Evolutionary conservation across 2,329 filamentous ascomycete species (phyloP).

Genomic region (Calonectria multiphialidica): DNA sequence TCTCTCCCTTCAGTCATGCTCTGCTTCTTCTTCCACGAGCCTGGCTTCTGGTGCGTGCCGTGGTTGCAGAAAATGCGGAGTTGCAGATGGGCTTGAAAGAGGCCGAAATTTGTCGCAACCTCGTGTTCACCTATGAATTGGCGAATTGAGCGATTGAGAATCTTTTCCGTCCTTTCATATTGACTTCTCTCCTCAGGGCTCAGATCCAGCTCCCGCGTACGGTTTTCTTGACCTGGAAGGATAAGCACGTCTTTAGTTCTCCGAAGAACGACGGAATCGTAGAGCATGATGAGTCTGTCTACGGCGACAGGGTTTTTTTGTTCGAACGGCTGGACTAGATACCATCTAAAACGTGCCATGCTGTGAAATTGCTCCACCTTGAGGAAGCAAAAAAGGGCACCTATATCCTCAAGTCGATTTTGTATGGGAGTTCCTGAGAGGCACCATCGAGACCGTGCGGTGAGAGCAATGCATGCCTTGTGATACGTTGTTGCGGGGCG

Average conservation of each 20-base stretch:
- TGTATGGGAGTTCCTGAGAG: constrained; percentile 67
- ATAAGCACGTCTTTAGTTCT: constrained; percentile 55
- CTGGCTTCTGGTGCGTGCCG: constrained; percentile 59
- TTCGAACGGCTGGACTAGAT: constrained; percentile 56
- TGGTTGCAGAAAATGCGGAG: constrained; percentile 63
- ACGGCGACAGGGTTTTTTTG: constrained; percentile 38
- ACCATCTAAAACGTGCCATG: constrained; percentile 54
- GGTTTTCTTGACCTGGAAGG: constrained; percentile 44
- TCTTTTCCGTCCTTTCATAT: constrained; percentile 50
- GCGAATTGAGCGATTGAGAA: constrained; percentile 52
- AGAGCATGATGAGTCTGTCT: constrained; percentile 48
- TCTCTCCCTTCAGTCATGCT: constrained; percentile 45
- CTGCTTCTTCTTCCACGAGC: constrained; percentile 54
- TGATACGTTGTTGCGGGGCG: constrained; percentile 58
- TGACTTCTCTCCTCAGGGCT: constrained; percentile 42
- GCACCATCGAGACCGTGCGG: constrained; percentile 62
- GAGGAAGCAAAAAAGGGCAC: constrained; percentile 61
- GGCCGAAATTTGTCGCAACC: constrained; percentile 52
- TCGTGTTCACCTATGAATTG: constrained; percentile 52
- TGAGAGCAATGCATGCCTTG: constrained; percentile 54
- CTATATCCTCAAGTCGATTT: constrained; percentile 65
- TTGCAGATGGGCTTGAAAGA: constrained; percentile 60
- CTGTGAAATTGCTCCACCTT: constrained; percentile 28
- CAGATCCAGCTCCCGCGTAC: constrained; percentile 5
- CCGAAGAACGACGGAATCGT: constrained; percentile 55